A percentile compares a stretch with the other conserved stretches of the same genome.
These are phyloP conservation scores for Anisodus acutangulus DNA, from an alignment of 257 asterid genomes.

Conservation along the genomic window DNA sequence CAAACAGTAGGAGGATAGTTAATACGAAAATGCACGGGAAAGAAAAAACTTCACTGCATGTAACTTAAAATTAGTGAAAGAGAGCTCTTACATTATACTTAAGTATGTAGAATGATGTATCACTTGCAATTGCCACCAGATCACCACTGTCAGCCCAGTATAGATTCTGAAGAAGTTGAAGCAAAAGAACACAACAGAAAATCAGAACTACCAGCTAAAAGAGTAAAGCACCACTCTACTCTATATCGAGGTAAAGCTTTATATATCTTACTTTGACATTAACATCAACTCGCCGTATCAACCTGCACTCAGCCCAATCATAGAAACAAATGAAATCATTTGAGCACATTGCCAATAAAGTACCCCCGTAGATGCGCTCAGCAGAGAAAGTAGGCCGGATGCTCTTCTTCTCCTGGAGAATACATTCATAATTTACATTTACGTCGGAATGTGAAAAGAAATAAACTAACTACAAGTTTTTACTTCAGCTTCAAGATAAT, in stretches of 20 bases:
- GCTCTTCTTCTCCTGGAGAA: constrained; percentile 92
- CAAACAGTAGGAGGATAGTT: constrained; percentile 26
- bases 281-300: constrained; percentile 90
- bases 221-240: background rate
- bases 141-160: constrained; percentile 97
- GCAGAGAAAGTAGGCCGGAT: constrained; percentile 95
- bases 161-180: constrained; percentile 67
- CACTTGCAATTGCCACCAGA: constrained; percentile 86
- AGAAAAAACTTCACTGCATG: constrained; percentile 21
- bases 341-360: constrained; percentile 85
- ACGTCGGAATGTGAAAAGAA: constrained; percentile 20
- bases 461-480: background rate
- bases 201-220: background rate
- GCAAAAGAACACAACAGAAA: constrained; percentile 28
- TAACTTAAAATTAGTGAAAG: background rate
- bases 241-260: constrained; percentile 23
- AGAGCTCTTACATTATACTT: constrained; percentile 61
- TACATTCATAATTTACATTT: constrained; percentile 33
- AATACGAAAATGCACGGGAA: constrained; percentile 11
- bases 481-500: constrained; percentile 25
- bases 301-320: constrained; percentile 94
- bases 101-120: constrained; percentile 79
- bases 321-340: constrained; percentile 90
- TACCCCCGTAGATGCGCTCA: constrained; percentile 88
- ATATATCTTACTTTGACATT: constrained; percentile 73